Conservation (phyloP, 176 grass and related monocot genomes). For the Canna indica region DNA sequence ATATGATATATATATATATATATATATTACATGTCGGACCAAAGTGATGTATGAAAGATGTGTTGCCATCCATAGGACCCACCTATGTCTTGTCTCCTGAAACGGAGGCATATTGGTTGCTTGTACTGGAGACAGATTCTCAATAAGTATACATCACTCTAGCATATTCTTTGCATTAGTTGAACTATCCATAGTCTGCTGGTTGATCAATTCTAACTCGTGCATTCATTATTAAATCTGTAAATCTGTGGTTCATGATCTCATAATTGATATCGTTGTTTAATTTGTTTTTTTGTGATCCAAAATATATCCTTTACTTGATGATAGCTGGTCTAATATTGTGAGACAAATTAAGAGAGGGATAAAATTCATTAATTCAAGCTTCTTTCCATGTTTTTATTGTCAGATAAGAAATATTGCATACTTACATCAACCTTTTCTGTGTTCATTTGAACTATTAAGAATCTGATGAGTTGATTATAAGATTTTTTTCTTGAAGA, state of each 20-base stretch:
- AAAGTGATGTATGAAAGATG: background rate
- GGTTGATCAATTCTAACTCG: background rate
- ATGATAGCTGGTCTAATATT: background rate
- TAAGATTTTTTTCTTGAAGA: background rate
- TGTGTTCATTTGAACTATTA: background rate
- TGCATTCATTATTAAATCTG: background rate
- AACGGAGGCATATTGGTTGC: background rate
- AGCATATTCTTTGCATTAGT: background rate
- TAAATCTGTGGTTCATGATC: background rate
- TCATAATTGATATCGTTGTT: too few species aligned
- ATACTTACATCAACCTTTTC: background rate
- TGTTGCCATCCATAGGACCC: background rate
- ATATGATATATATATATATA: too few species aligned
- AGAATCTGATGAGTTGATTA: background rate
- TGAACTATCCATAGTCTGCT: background rate
- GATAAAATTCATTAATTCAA: background rate
- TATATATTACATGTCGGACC: background rate
- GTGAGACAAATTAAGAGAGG: background rate
- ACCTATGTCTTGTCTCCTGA: background rate
- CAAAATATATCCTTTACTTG: background rate
- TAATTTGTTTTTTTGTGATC: too few species aligned
- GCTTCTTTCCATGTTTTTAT: background rate
- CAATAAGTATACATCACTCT: background rate
- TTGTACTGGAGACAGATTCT: background rate
- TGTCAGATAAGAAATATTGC: background rate